These are phyloP conservation scores for Neckera pumila DNA, from an alignment of 225 moss, liverwort and hornwort genomes.

Conservation along the genomic window DNA sequence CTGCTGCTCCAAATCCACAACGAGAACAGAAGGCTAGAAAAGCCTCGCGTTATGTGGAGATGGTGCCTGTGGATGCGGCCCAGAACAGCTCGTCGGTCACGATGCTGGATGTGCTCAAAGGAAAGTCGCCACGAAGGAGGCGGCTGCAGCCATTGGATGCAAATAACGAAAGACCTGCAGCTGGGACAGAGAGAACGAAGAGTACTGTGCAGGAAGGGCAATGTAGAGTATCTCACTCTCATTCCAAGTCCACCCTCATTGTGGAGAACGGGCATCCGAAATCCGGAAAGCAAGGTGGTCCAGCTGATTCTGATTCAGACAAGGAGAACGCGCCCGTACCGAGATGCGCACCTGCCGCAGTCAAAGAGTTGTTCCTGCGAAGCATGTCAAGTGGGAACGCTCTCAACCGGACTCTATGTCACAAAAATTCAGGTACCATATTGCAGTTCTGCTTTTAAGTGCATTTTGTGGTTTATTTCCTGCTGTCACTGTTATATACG, in stretches of 20 bases:
- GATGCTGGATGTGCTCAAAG: constrained; percentile 16
- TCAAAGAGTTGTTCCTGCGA: constrained; percentile 27
- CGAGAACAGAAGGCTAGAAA: constrained; percentile 1
- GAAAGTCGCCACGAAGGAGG: constrained; percentile 6
- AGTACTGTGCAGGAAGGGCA: not conserved
- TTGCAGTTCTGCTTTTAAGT: not conserved
- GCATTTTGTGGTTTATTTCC: not conserved
- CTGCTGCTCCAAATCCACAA: not conserved
- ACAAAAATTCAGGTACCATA: constrained; percentile 15
- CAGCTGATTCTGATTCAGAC: not conserved
- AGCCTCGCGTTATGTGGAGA: constrained; percentile 13
- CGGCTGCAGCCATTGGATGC: not conserved
- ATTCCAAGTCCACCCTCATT: not conserved
- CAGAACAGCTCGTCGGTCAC: constrained; percentile 3
- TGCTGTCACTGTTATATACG: not conserved
- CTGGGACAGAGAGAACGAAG: not conserved
- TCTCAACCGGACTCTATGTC: constrained; percentile 17
- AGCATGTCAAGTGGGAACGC: constrained; percentile 30
- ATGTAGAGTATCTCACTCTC: constrained; percentile 11
- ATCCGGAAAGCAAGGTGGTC: not conserved
- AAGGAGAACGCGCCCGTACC: constrained; percentile 38
- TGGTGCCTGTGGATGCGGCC: constrained; percentile 6
- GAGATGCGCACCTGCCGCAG: constrained; percentile 31
- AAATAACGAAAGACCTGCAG: not conserved
- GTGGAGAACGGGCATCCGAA: not conserved